These are phyloP conservation scores for Ophiobolus disseminans DNA, from an alignment of 2,329 filamentous ascomycete species.

Conservation along the genomic window DNA sequence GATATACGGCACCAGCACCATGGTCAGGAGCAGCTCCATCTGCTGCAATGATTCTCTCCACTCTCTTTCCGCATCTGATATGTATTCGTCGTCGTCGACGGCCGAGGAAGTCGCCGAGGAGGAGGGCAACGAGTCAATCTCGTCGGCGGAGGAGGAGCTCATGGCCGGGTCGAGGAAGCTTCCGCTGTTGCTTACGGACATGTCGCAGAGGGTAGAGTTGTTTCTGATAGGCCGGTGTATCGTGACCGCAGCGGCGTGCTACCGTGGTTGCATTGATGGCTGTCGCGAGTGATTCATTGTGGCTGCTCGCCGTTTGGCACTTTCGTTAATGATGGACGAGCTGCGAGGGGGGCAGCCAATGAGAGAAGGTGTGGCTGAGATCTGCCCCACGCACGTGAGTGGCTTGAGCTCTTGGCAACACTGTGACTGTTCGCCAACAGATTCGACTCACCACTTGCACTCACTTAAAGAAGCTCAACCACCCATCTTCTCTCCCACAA, in stretches of 20 bases:
- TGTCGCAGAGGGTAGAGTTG: slow-evolving; percentile 18
- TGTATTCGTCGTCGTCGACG: slow-evolving; percentile 64
- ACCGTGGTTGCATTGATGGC: slow-evolving; percentile 28
- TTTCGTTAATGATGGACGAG: slow-evolving; percentile 2
- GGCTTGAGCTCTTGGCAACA: slow-evolving; percentile 21
- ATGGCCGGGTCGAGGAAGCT: slow-evolving; percentile 46
- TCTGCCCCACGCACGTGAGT: slow-evolving; percentile 21
- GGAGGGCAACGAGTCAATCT: slow-evolving; percentile 59
- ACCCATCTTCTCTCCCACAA: not conserved
- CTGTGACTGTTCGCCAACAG: slow-evolving; percentile 6
- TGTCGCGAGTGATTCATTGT: slow-evolving; percentile 5
- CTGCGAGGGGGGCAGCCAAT: slow-evolving; percentile 28
- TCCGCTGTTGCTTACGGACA: slow-evolving; percentile 48
- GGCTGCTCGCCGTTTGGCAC: slow-evolving; percentile 7
- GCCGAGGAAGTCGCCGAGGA: slow-evolving; percentile 59
- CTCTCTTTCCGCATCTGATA: slow-evolving; percentile 89
- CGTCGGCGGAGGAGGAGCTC: slow-evolving; percentile 48
- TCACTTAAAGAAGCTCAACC: slow-evolving; percentile 10
- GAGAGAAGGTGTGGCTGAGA: slow-evolving; percentile 33
- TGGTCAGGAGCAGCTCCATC: slow-evolving; percentile 87
- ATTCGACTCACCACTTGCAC: slow-evolving; percentile 28
- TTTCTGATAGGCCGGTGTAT: not conserved
- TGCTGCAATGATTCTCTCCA: slow-evolving; percentile 96
- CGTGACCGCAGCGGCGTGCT: slow-evolving; percentile 12
- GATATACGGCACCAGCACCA: slow-evolving; percentile 91